Evolutionary conservation across 1,284 basidiomycete species (phyloP), one percentile per base, ranked within the genome.

Genomic region (Ganoderma lingzhi): DNA sequence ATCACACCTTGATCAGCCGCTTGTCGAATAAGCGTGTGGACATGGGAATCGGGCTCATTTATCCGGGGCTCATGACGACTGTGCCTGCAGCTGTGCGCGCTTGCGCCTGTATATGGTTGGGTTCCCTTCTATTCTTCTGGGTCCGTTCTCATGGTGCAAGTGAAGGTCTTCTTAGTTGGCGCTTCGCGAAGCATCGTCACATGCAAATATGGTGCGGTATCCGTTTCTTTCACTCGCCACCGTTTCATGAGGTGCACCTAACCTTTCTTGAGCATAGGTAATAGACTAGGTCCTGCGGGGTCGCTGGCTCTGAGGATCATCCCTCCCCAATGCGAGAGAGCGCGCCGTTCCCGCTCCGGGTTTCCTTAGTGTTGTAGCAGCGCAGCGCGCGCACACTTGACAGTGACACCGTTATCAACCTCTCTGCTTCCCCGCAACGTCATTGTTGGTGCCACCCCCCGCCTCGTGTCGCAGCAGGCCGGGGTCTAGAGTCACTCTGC

Each of bases 401-500:
- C 69, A 60, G 63, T 48, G 62, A 60, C 69, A 60, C 68, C 65
- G 58, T 61, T 66, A 68, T 64, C 68, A 65, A 56, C 53, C 60
- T 64, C 39, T 32, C 45, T 48, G 62, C 62, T 68, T 67, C 69
- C 23, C 48, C 45, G 63, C 58, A 55, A 68, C 67, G 69, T 73
- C 71, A 70, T 70, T 59, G n/a, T 67, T 70, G 67, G 63, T 67
- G 69, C 65, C 63, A 70, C 65, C 51, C 28, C 28, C 28, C 51
- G 60, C 72, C 72, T 73, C 72, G 70, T 73, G 72, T 68, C 62
- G 56, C 56, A 53, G 60, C 61, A 63, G 48, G 48, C 65, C 44
- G 45, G 28, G 59, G 66, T 56, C 65, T 63, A 64, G 67, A 62
- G 39, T 30, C 10, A 45, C 48, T n/a, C 30, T 53, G 63, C 65